Base-by-base conservation (phyloP, 2,329 filamentous ascomycete genomes). In the Truncatella angustata region DNA sequence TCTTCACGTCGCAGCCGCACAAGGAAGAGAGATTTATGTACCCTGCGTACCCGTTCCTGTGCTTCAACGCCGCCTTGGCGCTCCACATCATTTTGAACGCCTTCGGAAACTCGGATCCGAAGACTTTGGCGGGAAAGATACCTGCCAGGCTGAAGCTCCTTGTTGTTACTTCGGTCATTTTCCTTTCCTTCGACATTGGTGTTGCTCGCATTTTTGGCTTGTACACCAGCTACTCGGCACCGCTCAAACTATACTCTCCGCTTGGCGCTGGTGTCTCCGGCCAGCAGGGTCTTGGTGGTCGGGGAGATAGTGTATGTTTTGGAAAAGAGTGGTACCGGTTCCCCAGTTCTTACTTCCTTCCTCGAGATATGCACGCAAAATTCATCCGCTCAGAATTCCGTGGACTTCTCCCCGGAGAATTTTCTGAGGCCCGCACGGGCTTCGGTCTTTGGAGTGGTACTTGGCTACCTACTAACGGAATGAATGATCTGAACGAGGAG, bases 21-120 rank as follows among this genome's bases (percentile, higher is more conserved):
- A 99, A 99, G 65, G 94, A 99, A 68, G 94, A 99, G 71, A 81
- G 94, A 5, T 99, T 99, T 75, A 97, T 99, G 92, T 99, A 96
- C 64, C 94, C 94, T 0, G 89, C 85, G 2, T 99, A 99, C 63
- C 94, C 94, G 1, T 91, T 93, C 57, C 77, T 99, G 34, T 88
- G 89, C 0, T 77, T 99, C 32, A 97, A 96, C 63, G 92, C 92
- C 3, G 89, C 93, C 7, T 81, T 97, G 49, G 82, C 90, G 4
- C 74, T 95, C 32, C 91, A 97, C 67, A 87, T 95, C 53, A 64
- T 95, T 2, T 78, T 97, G 14, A 78, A 85, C 11, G 86, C 87
- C 34, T 72, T 96, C 44, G 91, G 92, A 16, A 86, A 84, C 20
- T 80, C 81, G 1, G 80, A 90, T 54, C 84, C 87, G 0, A 84